Conservation (phyloP, 2,329 filamentous ascomycete species). For the Colletotrichum ledebouriae region DNA sequence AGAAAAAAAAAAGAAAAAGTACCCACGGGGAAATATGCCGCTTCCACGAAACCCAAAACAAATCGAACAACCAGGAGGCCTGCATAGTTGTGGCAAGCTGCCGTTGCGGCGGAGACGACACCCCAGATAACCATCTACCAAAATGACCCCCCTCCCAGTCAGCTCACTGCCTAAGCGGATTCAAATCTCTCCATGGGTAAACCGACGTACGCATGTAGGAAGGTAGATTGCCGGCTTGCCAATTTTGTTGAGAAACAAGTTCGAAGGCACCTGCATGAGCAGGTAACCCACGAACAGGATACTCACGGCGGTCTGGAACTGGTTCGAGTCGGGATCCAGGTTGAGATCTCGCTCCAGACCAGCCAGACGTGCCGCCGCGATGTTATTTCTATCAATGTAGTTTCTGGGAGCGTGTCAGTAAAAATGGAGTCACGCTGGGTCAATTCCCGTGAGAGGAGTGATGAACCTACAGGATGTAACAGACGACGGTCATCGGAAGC, state of each 20-base stretch:
- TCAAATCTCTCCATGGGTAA: neutral
- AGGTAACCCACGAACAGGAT: slow-evolving; percentile 66
- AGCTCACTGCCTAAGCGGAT: neutral
- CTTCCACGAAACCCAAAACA: slow-evolving; percentile 42
- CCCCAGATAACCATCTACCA: slow-evolving; percentile 58
- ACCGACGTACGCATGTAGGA: slow-evolving; percentile 55
- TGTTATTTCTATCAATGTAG: slow-evolving; percentile 47
- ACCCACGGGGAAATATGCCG: slow-evolving; percentile 32
- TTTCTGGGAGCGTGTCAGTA: slow-evolving; percentile 3
- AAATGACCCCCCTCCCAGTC: neutral
- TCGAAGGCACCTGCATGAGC: slow-evolving; percentile 65
- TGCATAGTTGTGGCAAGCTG: slow-evolving; percentile 50
- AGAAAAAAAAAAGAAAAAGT: too few relatives aligned
- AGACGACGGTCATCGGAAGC: slow-evolving; percentile 66
- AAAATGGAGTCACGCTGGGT: too few relatives aligned
- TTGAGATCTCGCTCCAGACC: slow-evolving; percentile 58
- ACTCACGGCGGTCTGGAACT: slow-evolving; percentile 60
- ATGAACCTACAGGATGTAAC: slow-evolving; percentile 57
- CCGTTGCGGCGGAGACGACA: slow-evolving; percentile 58
- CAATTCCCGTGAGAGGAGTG: too few relatives aligned
- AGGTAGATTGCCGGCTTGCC: slow-evolving; percentile 62
- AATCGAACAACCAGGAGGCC: slow-evolving; percentile 54
- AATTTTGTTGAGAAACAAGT: slow-evolving; percentile 65
- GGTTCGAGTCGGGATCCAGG: slow-evolving; percentile 47
- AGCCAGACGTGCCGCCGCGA: slow-evolving; percentile 67